Evolutionary conservation across 805 yeast species (phyloP), one percentile per base, ranked within the genome.

Genomic region (Yarrowia divulgata): DNA sequence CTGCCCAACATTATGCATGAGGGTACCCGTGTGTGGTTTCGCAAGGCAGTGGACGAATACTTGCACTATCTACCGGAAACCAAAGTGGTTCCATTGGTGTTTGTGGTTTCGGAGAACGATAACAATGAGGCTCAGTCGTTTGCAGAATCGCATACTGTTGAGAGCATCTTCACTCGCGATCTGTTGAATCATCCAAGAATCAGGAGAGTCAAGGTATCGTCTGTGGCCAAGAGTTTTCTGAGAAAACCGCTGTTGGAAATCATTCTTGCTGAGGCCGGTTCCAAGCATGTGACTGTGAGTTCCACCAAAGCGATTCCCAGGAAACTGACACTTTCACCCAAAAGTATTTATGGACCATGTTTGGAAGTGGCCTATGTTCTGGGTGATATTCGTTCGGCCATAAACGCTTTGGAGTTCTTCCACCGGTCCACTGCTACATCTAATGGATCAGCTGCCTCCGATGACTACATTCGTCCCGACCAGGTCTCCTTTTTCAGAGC

Each of bases 1-100:
- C 46, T 63, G 14, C 68, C 68, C 8, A 63, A 63, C 7, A 49
- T 63, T n/a, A 48, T 49, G 68, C 68, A 63, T 63, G 23, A 8
- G 5, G 57, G 29, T 1, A 63, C 68, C 3, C 57, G 68, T 1
- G 4, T 14, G 5, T 48, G 57, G 55, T 63, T 63, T 23, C 46
- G 57, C 23, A 14, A 18, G 23, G 55, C 57, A 0, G 57, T 63
- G 10, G 68, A 63, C 9, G 57, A 63, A 39, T 63, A 63, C 18
- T 39, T 63, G 43, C 37, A 63, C 39, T 23, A 32, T 14, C 3
- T n/a, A 1, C 46, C 57, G 2, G 48, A n/a, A 3, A 8, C 16
- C 12, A 34, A 43, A 18, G 7, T 63, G 18, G 57, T 29, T 12
- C 68, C 57, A 1, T 14, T 63, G 18, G 48, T 63, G 9, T 37